Conservation (phyloP, 2,329 filamentous ascomycete genomes). For the Aureobasidium sp. region DNA sequence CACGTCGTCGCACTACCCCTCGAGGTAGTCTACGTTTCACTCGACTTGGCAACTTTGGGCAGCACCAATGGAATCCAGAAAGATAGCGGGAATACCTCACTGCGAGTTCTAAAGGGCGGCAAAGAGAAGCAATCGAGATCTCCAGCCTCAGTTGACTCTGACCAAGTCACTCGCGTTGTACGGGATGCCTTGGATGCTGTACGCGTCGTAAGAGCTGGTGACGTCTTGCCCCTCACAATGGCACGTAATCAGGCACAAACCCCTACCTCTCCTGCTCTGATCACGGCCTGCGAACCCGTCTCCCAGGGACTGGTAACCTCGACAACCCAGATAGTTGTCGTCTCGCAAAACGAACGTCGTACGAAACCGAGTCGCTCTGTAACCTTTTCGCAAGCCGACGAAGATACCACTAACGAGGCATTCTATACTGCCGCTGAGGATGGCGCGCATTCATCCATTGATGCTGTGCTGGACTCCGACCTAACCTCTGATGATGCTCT, state of each 20-base stretch:
- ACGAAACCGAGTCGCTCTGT: constrained; percentile 39
- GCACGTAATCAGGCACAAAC: constrained; percentile 80
- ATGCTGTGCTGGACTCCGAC: constrained; percentile 24
- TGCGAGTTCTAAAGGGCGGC: constrained; percentile 28
- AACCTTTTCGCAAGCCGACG: constrained; percentile 48
- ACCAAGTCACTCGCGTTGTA: constrained; percentile 1
- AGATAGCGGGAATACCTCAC: constrained; percentile 67
- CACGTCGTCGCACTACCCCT: constrained; percentile 74
- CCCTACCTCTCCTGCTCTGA: constrained; percentile 74
- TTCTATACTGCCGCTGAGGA: constrained; percentile 93
- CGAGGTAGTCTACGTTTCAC: constrained; percentile 77
- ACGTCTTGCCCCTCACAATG: constrained; percentile 72
- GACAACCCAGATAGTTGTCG: constrained; percentile 76
- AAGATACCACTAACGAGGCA: constrained; percentile 81
- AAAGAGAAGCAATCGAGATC: background rate
- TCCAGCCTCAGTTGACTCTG: background rate
- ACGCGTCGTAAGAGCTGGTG: constrained; percentile 74
- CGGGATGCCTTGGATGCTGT: constrained; percentile 40
- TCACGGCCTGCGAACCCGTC: constrained; percentile 90
- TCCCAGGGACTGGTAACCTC: constrained; percentile 75
- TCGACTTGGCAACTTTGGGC: constrained; percentile 73
- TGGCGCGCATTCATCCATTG: constrained; percentile 21
- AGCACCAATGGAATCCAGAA: constrained; percentile 77
- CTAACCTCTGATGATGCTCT: constrained; percentile 31
- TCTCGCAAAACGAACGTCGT: constrained; percentile 42